Base-by-base conservation (phyloP, 1,139 yeast species). In the Geotrichum macrosporum region DNA sequence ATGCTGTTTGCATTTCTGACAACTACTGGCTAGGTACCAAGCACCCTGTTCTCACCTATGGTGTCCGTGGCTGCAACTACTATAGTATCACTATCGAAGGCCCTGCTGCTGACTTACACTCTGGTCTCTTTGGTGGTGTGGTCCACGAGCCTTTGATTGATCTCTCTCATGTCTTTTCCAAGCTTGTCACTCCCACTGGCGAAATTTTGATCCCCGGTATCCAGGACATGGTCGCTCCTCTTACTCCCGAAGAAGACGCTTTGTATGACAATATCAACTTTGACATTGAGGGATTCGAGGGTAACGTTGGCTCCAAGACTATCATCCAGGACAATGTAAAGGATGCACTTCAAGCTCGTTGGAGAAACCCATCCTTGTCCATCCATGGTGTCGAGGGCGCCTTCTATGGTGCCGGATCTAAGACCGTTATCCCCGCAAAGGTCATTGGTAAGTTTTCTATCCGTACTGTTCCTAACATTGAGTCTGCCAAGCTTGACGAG, bases 351-450 rank as follows among this genome's bases (percentile, higher is more conserved):
- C 92, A 88, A 83, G 96, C 92, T 69, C 83, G 98, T 76, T 92
- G 98, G 98, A 83, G 98, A 76, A 87, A 75, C 71, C 97, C 99
- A 51, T 88, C 98, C 16, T 75, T 92, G 62, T 88, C 97, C 4
- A 70, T 92, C 55, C 99, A 92, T 69, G 99, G 99, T 58, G 78
- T 92, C 53, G 98, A 92, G 70, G 98, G 98, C 55, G 99, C 98
- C 6, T 92, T 92, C 68, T 82, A 84, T 47, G 92, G 86, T 37
- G 77, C 86, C 40, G 99, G 99, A 55, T 98, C 96, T 53, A 92
- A 92, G 74, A 92, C 99, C 30, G 99, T 92, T 48, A 94, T 92
- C 56, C 99, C 99, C 37, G 86, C 96, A 47, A 84, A 83, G 67
- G 97, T 92, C 32, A 70, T 74, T 47, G 99, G 98, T 61, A 92